These are phyloP conservation scores for Amphicarpaea edgeworthii DNA, from an alignment of 306 rosid species.

Conservation along the genomic window DNA sequence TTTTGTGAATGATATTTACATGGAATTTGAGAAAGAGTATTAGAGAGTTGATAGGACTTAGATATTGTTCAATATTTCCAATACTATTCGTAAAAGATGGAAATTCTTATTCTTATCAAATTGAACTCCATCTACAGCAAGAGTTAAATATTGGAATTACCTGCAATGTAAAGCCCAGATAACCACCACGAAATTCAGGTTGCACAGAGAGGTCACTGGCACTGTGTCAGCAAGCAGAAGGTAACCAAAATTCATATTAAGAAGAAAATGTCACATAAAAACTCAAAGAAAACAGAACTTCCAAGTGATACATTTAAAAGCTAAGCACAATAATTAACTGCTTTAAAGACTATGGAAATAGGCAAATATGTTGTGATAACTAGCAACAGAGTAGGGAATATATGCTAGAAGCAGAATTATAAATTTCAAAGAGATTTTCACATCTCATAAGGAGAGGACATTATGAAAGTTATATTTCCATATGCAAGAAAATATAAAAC, in stretches of 20 bases:
- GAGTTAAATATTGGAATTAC: conserved; percentile 52
- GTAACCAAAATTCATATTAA: conserved; percentile 20
- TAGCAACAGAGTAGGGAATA: conserved; percentile 11
- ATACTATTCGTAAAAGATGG: background rate
- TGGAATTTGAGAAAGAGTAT: conserved; percentile 21
- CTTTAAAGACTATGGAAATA: conserved; percentile 27
- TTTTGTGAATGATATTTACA: background rate
- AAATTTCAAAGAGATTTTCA: conserved; percentile 21
- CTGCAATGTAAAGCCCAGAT: conserved; percentile 84
- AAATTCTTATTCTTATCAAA: conserved; percentile 30
- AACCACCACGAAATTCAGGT: conserved; percentile 84
- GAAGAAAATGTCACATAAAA: conserved; percentile 27
- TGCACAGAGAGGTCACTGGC: conserved; percentile 75
- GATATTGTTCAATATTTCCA: conserved; percentile 10
- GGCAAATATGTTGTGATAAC: conserved; percentile 13
- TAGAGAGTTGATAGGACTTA: background rate
- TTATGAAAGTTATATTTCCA: background rate
- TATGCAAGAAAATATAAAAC: conserved; percentile 17
- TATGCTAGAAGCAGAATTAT: conserved; percentile 13
- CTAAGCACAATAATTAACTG: conserved; percentile 23
- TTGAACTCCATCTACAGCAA: conserved; percentile 19
- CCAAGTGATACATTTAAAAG: conserved; percentile 34
- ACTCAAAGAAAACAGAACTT: conserved; percentile 27
- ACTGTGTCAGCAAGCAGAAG: conserved; percentile 57
- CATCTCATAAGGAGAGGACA: conserved; percentile 2